phyloP scores from a whole-genome alignment of 2,329 filamentous ascomycete genomes.

The Blastomyces percursus region DNA sequence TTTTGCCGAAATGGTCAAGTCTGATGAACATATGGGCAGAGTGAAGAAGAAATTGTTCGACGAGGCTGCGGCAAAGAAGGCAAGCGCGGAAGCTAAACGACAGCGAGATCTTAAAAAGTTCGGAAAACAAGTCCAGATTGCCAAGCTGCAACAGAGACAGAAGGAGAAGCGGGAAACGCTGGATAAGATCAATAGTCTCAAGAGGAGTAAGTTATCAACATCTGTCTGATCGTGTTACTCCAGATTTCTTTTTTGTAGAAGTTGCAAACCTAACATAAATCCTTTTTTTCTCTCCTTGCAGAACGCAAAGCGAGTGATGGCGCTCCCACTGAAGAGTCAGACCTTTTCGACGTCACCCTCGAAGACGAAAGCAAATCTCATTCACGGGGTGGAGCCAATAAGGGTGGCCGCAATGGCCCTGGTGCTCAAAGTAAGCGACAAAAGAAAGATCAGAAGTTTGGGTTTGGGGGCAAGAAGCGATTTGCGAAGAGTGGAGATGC shows the following conservation, averaged over 20 bases:
- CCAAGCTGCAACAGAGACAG: slow-evolving; percentile 85
- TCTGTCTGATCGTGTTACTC: background rate
- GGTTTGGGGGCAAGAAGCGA: slow-evolving; percentile 92
- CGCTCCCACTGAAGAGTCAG: slow-evolving; percentile 61
- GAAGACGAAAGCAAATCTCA: slow-evolving; percentile 54
- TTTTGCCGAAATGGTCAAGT: slow-evolving; percentile 99
- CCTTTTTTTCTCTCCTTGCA: slow-evolving; percentile 29
- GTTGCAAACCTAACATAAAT: slow-evolving; percentile 17
- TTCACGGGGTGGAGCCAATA: slow-evolving; percentile 30
- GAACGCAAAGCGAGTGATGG: slow-evolving; percentile 65
- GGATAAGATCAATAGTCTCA: slow-evolving; percentile 89
- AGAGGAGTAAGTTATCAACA: slow-evolving; percentile 66
- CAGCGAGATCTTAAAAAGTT: slow-evolving; percentile 97
- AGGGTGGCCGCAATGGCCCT: slow-evolving; percentile 20
- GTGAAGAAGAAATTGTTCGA: slow-evolving; percentile 89
- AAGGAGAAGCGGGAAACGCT: slow-evolving; percentile 88
- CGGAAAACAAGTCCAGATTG: slow-evolving; percentile 94
- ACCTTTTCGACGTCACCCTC: slow-evolving; percentile 83
- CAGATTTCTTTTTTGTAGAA: slow-evolving; percentile 4
- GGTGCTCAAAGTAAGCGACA: slow-evolving; percentile 56
- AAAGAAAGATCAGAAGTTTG: slow-evolving; percentile 92
- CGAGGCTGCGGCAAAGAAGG: slow-evolving; percentile 85
- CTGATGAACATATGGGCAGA: slow-evolving; percentile 95
- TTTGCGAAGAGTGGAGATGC: slow-evolving; percentile 86
- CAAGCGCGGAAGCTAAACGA: slow-evolving; percentile 78